Evolutionary conservation across 192 early-diverging fungal genomes (phyloP).

Genomic region (Mycoemilia scoparia): DNA sequence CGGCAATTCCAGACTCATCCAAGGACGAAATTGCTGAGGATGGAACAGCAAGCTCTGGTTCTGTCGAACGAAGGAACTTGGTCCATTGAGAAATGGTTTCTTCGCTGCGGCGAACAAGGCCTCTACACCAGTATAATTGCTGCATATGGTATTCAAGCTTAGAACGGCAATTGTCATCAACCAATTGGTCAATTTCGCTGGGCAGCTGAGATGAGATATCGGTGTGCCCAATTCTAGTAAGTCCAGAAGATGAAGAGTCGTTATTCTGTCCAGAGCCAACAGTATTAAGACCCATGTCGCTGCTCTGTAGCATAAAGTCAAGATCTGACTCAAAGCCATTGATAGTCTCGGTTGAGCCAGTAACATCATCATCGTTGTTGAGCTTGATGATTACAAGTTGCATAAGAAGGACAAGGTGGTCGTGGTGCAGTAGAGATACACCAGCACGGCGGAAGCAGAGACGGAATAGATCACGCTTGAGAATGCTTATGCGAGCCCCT

Average conservation of each 20-base stretch:
- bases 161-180: conserved; percentile 7
- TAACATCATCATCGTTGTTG: conserved; percentile 28
- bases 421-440: conserved; percentile 73
- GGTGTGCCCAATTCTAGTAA: no score
- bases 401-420: conserved; percentile 77
- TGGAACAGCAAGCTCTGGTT: conserved; percentile 19
- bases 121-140: conserved; percentile 17
- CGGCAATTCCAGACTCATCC: conserved; percentile 2
- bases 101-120: conserved; percentile 6
- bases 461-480: conserved; percentile 68
- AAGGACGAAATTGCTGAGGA: conserved; percentile 2
- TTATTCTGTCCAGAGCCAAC: no score
- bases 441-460: conserved; percentile 65
- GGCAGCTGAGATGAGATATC: no score
- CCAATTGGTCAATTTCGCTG: conserved; percentile 3
- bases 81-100: conserved; percentile 3
- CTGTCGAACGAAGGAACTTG: conserved; percentile 4
- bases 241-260: no score
- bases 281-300: no score
- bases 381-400: conserved; percentile 76
- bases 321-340: conserved; percentile 6
- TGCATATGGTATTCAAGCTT: conserved; percentile 8
- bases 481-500: conserved; percentile 45
- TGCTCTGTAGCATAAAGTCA: conserved; percentile 19
- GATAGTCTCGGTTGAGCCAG: background rate